A percentile compares a stretch with the other conserved stretches of the same genome.
Conservation (phyloP, 306 rosid species). For the Arachis stenosperma region DNA sequence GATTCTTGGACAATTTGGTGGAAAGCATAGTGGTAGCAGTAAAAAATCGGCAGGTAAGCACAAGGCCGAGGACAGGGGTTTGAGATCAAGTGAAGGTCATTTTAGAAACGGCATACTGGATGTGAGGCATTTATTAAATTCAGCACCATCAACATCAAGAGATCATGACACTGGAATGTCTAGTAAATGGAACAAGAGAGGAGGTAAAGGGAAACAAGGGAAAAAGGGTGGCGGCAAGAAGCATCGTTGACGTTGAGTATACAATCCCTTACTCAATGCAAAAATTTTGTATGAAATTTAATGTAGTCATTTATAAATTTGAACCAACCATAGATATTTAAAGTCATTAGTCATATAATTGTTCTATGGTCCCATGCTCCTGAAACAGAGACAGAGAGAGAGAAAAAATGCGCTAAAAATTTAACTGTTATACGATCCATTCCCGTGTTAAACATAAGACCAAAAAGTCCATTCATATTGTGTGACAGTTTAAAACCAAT, state of each 20-base stretch:
- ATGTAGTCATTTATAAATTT: background rate
- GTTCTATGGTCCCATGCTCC: too few species aligned
- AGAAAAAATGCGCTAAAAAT: too few species aligned
- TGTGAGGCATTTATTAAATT: slow-evolving; percentile 66
- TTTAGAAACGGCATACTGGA: slow-evolving; percentile 80
- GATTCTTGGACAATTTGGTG: slow-evolving; percentile 62
- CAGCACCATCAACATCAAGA: slow-evolving; percentile 41
- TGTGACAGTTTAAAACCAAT: too few species aligned
- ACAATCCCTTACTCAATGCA: too few species aligned
- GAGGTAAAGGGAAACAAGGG: slow-evolving; percentile 48
- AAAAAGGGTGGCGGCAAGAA: slow-evolving; percentile 52
- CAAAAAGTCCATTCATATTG: too few species aligned
- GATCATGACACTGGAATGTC: slow-evolving; percentile 33
- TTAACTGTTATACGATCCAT: too few species aligned
- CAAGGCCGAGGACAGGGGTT: slow-evolving; percentile 59
- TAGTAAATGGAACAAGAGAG: slow-evolving; percentile 41
- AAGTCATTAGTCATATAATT: too few species aligned
- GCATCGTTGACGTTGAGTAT: slow-evolving; percentile 8
- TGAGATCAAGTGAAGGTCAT: slow-evolving; percentile 62
- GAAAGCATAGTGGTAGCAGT: slow-evolving; percentile 45
- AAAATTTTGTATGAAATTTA: background rate
- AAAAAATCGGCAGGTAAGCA: slow-evolving; percentile 53
- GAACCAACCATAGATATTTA: too few species aligned
- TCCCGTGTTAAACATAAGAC: too few species aligned
- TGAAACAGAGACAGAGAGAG: too few species aligned